Evolutionary conservation across 169 alveolate species (phyloP).

Genomic region (Eimeria sp.): DNA sequence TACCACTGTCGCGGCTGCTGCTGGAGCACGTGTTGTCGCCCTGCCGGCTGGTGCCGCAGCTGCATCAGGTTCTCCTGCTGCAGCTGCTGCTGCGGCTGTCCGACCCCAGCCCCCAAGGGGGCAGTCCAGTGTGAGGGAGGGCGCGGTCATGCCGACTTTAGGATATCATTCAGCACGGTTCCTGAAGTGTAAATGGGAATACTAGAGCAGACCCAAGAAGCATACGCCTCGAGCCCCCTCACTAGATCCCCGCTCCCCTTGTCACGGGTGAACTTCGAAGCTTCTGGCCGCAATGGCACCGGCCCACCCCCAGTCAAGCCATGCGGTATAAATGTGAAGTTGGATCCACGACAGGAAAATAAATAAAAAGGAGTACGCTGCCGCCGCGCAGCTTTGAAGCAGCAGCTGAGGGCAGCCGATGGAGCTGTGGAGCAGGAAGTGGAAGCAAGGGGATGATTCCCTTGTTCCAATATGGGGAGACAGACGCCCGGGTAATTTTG

Average conservation of each 20-base stretch:
- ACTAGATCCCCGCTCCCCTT: slow-evolving; percentile 1
- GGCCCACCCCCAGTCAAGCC: slow-evolving; percentile 10
- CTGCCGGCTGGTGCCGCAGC: neutral
- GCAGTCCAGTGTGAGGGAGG: neutral
- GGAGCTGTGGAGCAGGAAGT: slow-evolving; percentile 18
- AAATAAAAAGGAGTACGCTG: neutral
- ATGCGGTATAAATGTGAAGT: slow-evolving; percentile 17
- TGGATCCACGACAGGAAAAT: neutral
- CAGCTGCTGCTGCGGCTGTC: slow-evolving; percentile 5
- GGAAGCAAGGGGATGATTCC: neutral
- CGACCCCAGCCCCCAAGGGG: slow-evolving; percentile 44
- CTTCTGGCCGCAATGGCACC: slow-evolving; percentile 18
- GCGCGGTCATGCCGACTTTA: slow-evolving; percentile 42
- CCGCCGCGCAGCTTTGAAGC: slow-evolving; percentile 31
- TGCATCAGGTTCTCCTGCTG: neutral
- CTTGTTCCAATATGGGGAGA: neutral
- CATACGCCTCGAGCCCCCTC: slow-evolving; percentile 8
- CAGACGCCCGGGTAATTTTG: neutral
- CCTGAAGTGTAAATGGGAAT: neutral
- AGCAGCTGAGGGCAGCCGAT: slow-evolving; percentile 10
- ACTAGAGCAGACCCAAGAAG: neutral
- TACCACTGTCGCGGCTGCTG: neutral
- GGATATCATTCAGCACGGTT: slow-evolving; percentile 6
- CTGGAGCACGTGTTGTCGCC: neutral
- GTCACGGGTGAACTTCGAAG: slow-evolving; percentile 3